Percentiles rank a stretch among this genome's conserved stretches.
Conservation (phyloP, 805 yeast species). For the Pichia phayaonensis region DNA sequence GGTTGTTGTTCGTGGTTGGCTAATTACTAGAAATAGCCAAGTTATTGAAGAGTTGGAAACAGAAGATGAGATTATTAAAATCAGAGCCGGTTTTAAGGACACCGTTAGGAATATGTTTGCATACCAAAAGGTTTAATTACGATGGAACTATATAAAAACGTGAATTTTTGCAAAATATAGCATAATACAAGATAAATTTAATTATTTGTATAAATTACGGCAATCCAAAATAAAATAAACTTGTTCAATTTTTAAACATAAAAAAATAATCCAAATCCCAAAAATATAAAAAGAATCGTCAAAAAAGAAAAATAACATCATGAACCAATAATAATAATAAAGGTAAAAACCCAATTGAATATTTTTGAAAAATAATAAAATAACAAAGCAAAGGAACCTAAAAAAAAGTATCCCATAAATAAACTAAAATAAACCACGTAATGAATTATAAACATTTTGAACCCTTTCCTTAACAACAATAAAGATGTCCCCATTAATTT, state of each 20-base stretch:
- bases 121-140: constrained; percentile 1
- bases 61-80: constrained; percentile 13
- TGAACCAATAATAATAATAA: background rate
- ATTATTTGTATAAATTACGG: background rate
- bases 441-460: background rate
- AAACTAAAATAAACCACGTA: background rate
- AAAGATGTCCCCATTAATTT: background rate
- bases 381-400: background rate
- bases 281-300: background rate
- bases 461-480: background rate
- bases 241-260: background rate
- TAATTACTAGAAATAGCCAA: constrained; percentile 40
- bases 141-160: background rate
- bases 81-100: constrained; percentile 11
- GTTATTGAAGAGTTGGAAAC: constrained; percentile 15
- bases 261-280: background rate
- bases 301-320: background rate
- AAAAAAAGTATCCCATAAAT: background rate
- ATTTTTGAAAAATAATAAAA: background rate
- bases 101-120: constrained; percentile 1
- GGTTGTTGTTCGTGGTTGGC: constrained; percentile 45
- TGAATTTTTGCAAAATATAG: too few species aligned
- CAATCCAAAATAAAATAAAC: background rate
- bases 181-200: background rate
- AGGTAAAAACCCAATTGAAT: background rate